Evolutionary conservation across 2,329 filamentous ascomycete species (phyloP).

Genomic region (Talaromyces sp.): DNA sequence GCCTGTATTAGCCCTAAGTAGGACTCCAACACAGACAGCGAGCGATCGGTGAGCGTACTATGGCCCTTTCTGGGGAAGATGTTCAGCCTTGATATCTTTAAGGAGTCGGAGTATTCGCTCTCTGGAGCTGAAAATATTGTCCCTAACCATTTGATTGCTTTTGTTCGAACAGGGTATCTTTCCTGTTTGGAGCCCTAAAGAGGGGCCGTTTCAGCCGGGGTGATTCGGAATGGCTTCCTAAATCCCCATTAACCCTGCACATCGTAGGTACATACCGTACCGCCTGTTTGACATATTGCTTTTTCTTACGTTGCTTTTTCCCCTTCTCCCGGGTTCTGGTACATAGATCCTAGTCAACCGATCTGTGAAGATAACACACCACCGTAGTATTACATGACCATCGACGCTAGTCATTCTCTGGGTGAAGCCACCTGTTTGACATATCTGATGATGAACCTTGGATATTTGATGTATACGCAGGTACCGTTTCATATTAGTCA

Average conservation of each 20-base stretch:
- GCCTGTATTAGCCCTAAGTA: not conserved
- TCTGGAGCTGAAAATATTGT: not conserved
- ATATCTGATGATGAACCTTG: not conserved
- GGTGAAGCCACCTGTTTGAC: slow-evolving; percentile 2
- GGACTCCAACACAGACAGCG: not conserved
- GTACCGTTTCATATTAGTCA: not conserved
- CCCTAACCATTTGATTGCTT: not conserved
- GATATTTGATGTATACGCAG: slow-evolving; percentile 5
- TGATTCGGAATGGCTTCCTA: not conserved
- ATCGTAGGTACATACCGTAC: not conserved
- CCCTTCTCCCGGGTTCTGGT: not conserved
- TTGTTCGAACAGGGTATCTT: slow-evolving; percentile 1
- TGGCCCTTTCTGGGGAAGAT: not conserved
- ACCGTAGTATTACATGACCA: not conserved
- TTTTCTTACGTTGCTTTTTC: not conserved
- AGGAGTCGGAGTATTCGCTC: slow-evolving; percentile 2
- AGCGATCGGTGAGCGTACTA: not conserved
- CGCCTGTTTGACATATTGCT: slow-evolving; percentile 9
- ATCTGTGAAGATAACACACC: slow-evolving; percentile 2
- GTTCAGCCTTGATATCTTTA: not conserved
- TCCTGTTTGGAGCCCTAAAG: not conserved
- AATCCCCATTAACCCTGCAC: slow-evolving; percentile 1
- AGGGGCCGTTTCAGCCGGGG: slow-evolving; percentile 7
- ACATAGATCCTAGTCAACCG: not conserved
- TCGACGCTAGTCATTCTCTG: not conserved